Evolutionary conservation across 768 basidiomycete genomes (phyloP), one percentile per base, ranked within the genome.

Genomic region (Lactarius pseudohatsudake): DNA sequence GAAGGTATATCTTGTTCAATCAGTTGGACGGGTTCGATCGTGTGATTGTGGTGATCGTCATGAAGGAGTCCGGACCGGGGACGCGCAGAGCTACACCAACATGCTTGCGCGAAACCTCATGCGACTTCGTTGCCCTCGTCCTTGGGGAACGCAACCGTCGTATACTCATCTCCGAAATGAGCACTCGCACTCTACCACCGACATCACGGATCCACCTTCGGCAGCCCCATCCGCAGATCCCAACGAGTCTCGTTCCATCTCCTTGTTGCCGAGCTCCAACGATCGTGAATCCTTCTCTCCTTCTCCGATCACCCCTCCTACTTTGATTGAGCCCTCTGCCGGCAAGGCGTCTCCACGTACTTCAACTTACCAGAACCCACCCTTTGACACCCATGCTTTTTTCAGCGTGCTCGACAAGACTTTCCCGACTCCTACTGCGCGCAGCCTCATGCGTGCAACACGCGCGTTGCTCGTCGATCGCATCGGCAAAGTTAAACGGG

Each of bases 331-430:
- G 5, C 59, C 57, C 15, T 53, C 57, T 26, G 32, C 55, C 0
- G 20, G 5, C 15, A 53, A 62, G n/a, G 38, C 67, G 8, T 28
- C 59, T 2, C 61, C 62, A 4, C 60, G 11, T 2, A 73, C 74
- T 60, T 78, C 76, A 1, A 76, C 80, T 16, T 88, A 90, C 74
- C 75, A 84, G 18, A 83, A 81, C 40, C 91, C 92, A 9, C 92
- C 92, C 0, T 94, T 94, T 74, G 83, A 94, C 72, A 94, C 92
- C 2, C 89, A 94, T 76, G 79, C 82, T 3, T 93, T 94, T 79
- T 88, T 92, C 69, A 72, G 74, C 28, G 87, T 82, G 1, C 79
- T 94, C 56, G 90, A 92, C 71, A 84, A 82, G 75, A 86, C 86
- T 0, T 94, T 94, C 72, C 85, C 91, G 0, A 86, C 86, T 0